Percentiles rank a stretch among this genome's conserved stretches.
These are phyloP conservation scores for Penicillium roqueforti DNA, from an alignment of 495 filamentous ascomycete species.

Conservation along the genomic window DNA sequence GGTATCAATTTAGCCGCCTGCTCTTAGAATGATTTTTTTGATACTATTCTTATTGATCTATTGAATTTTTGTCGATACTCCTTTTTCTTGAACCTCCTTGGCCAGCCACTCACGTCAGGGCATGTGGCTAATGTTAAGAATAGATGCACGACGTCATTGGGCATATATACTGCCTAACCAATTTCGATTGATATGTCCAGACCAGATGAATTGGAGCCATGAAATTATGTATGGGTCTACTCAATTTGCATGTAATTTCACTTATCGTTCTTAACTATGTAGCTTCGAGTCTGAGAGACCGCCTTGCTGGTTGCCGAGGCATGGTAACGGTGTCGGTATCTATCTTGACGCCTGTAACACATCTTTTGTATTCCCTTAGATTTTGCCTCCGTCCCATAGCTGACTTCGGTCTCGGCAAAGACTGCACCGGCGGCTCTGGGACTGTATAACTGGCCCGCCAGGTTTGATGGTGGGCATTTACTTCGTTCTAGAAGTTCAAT, in stretches of 20 bases:
- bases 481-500: no score
- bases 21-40: not conserved
- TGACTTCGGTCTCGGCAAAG: no score
- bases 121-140: constrained; percentile 27
- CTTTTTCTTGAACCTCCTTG: not conserved
- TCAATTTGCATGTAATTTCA: not conserved
- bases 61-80: not conserved
- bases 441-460: no score
- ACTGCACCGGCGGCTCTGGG: no score
- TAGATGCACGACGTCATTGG: constrained; percentile 33
- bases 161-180: constrained; percentile 18
- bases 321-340: no score
- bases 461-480: no score
- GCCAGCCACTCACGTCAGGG: constrained; percentile 11
- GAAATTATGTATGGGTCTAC: not conserved
- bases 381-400: no score
- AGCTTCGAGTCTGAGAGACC: accelerated
- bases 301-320: no score
- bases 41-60: not conserved
- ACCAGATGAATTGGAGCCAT: not conserved
- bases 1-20: not conserved
- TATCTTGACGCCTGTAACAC: no score
- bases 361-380: no score
- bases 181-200: not conserved
- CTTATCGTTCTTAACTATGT: not conserved